Evolutionary conservation across 495 filamentous ascomycete species (phyloP), one percentile per base, ranked within the genome.

Genomic region (Xylaria castorea): DNA sequence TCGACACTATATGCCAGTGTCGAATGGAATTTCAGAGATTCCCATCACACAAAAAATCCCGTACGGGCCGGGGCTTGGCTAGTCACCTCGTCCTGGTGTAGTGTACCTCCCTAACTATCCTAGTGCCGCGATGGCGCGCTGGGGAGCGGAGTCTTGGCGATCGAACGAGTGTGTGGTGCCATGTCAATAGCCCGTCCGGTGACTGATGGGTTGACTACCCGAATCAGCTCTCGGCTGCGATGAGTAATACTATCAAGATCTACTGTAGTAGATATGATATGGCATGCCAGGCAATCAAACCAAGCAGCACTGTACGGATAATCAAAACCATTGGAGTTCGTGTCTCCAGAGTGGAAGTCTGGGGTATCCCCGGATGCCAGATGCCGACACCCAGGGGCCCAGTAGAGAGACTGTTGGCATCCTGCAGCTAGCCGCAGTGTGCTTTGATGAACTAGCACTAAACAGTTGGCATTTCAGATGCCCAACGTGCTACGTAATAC

Each of bases 111-210:
- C 55, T 30, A 38, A 36, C 20, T 20, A 34, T 3, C 20, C 58
- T 61, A 68, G 36, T 58, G 51, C 51, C 46, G 44, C 65, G 22
- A 40, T 65, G 48, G 46, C n/a, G 58, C 57, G 69, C 44, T 62
- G 69, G 67, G 50, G 51, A 60, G 25, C 60, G n/a, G 32, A 30
- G 48, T 71, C 60, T 71, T 71, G 69, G 69, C 69, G 57, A 53
- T 71, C 69, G 48, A 48, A 71, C 48, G 69, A 71, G 69, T 50
- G 34, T 12, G 61, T 71, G 60, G 69, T 60, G 68, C 68, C 69
- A 71, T 71, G 36, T 46, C 61, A 46, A 34, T 30, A 46, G 66
- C 14, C 53, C 30, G 60, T 42, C 60, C 44, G 60, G 42, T 64
- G 38, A n/a, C 58, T 64, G 61, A 44, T 64, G n/a, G 38, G 61